Evolutionary conservation across 1,284 basidiomycete genomes (phyloP).

Genomic region (Boletus sp.): DNA sequence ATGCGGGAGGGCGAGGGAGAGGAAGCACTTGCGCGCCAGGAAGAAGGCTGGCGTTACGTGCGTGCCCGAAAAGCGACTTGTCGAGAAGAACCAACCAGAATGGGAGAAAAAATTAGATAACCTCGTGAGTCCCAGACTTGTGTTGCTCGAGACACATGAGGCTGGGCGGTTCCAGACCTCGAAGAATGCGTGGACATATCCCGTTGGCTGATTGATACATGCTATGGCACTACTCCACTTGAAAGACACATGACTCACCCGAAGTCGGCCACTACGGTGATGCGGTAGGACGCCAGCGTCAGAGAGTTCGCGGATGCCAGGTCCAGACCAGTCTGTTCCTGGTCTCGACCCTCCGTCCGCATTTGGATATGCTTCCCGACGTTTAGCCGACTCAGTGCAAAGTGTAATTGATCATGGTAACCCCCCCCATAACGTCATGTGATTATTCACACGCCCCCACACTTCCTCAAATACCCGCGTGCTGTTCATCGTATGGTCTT

Average conservation of each 20-base stretch:
- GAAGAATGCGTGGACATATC: background rate
- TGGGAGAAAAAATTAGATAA: conserved; percentile 14
- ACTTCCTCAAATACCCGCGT: conserved; percentile 16
- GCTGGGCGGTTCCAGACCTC: conserved; percentile 11
- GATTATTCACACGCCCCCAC: conserved; percentile 12
- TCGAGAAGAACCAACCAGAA: conserved; percentile 4
- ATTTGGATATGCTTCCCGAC: background rate
- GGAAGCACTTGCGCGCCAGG: background rate
- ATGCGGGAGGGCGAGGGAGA: background rate
- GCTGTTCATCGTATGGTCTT: background rate
- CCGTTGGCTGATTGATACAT: background rate
- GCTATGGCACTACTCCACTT: too few relatives aligned
- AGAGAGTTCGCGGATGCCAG: too few relatives aligned
- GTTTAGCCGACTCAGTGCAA: background rate
- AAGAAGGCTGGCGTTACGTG: conserved; percentile 12
- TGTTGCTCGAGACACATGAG: background rate
- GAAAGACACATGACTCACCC: too few relatives aligned
- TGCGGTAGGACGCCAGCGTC: too few relatives aligned
- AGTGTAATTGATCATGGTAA: background rate
- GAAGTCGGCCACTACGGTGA: too few relatives aligned
- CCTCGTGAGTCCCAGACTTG: background rate
- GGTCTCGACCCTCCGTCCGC: background rate
- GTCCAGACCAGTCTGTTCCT: conserved; percentile 1
- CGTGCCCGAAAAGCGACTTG: conserved; percentile 5
- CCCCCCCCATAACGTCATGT: conserved; percentile 7